Evolutionary conservation across 768 basidiomycete genomes (phyloP), one percentile per base, ranked within the genome.

Genomic region (Tulasnella sp.): DNA sequence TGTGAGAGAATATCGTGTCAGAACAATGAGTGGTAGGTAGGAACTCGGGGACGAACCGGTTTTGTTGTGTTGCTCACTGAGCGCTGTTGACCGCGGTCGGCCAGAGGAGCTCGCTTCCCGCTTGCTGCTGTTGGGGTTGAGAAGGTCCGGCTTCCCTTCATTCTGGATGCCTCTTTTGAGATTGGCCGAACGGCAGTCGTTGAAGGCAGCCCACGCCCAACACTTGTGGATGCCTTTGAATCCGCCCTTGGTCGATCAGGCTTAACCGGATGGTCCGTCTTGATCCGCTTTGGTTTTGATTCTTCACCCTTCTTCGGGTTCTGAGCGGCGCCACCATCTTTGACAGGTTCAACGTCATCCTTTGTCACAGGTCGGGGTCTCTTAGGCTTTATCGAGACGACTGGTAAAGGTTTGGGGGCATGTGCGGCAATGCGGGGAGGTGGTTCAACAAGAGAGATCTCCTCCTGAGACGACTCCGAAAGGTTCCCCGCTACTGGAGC

Each of bases 341-440:
- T 39, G 34, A 7, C 67, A 0, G 67, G 67, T 39, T 68, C 17
- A 0, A 29, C 8, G n/a, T 39, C 67, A 11, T 68, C 38, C 17
- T 68, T 39, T 17, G 38, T 68, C 67, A 17, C 8, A 17, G 67
- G 0, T 34, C 38, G 67, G 67, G 34, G 19, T 17, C 67, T 22
- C 11, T 68, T 68, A 6, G 67, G 67, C 67, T 68, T 68, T 29
- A 31, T n/a, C 38, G 67, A 0, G 6, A 68, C 67, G 19, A 68
- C 67, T 5, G 34, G 67, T 39, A 68, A 34, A 3, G 67, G 67
- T 34, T 73, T 52, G n/a, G 72, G 72, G 1, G 52, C 42, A 31
- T 73, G 72, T 5, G 72, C 72, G 3, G 72, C 42, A n/a, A 73
- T 15, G 3, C 72, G 72, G 0, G 72, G 72, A 5, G 72, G 72